phyloP scores from a whole-genome alignment of 345 rosid genomes.

The Physaria fendleri region DNA sequence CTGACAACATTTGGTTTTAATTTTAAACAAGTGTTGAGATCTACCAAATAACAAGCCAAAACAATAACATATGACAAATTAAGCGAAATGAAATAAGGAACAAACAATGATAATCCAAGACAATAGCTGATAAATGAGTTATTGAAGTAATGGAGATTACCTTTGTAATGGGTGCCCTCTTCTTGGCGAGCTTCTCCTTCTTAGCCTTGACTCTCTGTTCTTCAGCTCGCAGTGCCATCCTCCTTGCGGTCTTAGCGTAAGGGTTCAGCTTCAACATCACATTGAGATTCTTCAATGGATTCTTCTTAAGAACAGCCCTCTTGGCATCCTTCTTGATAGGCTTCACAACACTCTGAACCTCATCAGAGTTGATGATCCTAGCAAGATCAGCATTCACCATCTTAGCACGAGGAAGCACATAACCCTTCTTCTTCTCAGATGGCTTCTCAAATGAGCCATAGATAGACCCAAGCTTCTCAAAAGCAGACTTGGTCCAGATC shows the following conservation, averaged over 20 bases:
- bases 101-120: not conserved
- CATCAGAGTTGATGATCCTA: not conserved
- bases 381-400: not conserved
- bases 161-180: not conserved
- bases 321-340: not conserved
- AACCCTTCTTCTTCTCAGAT: not conserved
- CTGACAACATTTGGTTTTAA: not conserved
- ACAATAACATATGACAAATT: too few relatives aligned
- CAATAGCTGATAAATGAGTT: not conserved
- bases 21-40: not conserved
- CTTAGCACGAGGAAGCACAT: not conserved
- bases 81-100: too few relatives aligned
- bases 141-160: not conserved
- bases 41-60: too few relatives aligned
- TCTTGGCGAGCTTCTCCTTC: not conserved
- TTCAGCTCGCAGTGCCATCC: not conserved
- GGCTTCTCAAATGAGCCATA: not conserved
- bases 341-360: not conserved
- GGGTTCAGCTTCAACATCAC: not conserved
- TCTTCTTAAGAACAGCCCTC: not conserved
- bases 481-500: not conserved
- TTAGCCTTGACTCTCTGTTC: not conserved
- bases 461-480: not conserved
- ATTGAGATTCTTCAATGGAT: not conserved
- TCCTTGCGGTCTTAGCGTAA: not conserved